Evolutionary conservation across 2,329 filamentous ascomycete species (phyloP).

Genomic region (Diatrype stigma): DNA sequence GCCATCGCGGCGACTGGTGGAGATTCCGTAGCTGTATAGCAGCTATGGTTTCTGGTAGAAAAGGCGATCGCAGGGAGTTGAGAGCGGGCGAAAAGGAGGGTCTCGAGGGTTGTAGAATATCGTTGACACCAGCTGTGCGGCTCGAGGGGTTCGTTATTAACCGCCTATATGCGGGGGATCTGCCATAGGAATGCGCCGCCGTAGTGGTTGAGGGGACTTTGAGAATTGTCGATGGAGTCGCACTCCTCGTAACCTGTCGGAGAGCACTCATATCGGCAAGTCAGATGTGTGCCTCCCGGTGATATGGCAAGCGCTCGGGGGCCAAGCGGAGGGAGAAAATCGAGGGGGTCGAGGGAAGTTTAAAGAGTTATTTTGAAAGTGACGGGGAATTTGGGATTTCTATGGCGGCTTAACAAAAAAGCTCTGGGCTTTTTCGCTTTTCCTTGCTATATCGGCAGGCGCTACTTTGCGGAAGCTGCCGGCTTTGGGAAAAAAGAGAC

Average conservation of each 20-base stretch:
- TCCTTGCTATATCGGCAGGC: not conserved
- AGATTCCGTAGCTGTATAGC: constrained; percentile 35
- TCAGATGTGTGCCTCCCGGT: constrained; percentile 22
- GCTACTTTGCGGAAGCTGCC: not conserved
- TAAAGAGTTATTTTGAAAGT: constrained; percentile 23
- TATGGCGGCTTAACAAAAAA: too few relatives aligned
- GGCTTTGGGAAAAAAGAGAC: not conserved
- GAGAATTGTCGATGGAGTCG: constrained; percentile 37
- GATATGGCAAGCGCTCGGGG: constrained; percentile 24
- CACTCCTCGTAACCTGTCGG: constrained; percentile 37
- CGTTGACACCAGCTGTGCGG: constrained; percentile 25
- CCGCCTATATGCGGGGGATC: constrained; percentile 45
- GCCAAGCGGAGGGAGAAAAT: constrained; percentile 12
- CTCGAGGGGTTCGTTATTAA: constrained; percentile 32
- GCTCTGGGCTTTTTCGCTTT: not conserved
- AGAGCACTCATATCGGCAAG: constrained; percentile 40
- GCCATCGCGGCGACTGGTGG: constrained; percentile 31
- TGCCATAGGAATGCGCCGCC: constrained; percentile 34
- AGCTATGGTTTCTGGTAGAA: constrained; percentile 38
- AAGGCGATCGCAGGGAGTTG: constrained; percentile 41
- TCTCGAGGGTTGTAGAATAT: constrained; percentile 24
- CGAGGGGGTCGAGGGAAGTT: constrained; percentile 8
- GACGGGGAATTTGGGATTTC: constrained; percentile 10
- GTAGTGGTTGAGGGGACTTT: constrained; percentile 34
- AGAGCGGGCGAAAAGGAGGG: constrained; percentile 24